These are phyloP conservation scores for Mycena venus DNA, from an alignment of 768 basidiomycete genomes.

Conservation along the genomic window DNA sequence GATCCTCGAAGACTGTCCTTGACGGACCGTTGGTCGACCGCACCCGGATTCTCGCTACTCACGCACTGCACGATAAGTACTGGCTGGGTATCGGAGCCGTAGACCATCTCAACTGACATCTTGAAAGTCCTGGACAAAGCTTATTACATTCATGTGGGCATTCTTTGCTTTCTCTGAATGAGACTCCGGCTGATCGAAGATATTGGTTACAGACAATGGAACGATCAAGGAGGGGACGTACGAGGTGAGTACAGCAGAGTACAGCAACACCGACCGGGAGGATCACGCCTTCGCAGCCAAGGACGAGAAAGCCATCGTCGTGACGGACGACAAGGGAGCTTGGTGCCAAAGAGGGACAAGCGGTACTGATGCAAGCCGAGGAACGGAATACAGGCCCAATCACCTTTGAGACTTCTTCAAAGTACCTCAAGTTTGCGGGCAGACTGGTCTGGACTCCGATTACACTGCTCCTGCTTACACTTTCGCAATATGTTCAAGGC, in stretches of 20 bases:
- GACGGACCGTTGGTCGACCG: constrained; percentile 64
- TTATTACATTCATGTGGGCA: constrained; percentile 67
- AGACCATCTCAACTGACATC: neutral
- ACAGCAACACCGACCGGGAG: constrained; percentile 57
- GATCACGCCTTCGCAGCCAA: constrained; percentile 44
- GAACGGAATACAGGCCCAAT: constrained; percentile 71
- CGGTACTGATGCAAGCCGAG: constrained; percentile 64
- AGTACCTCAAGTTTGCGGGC: constrained; percentile 63
- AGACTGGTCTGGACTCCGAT: constrained; percentile 63
- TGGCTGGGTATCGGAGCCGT: neutral
- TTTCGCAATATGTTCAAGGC: constrained; percentile 68
- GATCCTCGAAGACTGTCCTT: constrained; percentile 76
- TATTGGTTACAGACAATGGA: constrained; percentile 68
- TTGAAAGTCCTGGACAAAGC: constrained; percentile 61
- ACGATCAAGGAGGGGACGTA: constrained; percentile 75
- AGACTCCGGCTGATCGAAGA: neutral
- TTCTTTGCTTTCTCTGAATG: neutral
- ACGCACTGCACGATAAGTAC: constrained; percentile 57
- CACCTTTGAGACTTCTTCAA: constrained; percentile 59
- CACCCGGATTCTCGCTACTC: constrained; percentile 75
- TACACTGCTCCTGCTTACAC: constrained; percentile 56
- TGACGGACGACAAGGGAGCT: constrained; percentile 11
- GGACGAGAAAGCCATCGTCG: constrained; percentile 9
- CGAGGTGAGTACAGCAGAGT: constrained; percentile 66
- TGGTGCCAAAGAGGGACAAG: constrained; percentile 38